Evolutionary conservation across 2,329 filamentous ascomycete species (phyloP), one percentile per base, ranked within the genome.

Genomic region (Botrytis deweyae): DNA sequence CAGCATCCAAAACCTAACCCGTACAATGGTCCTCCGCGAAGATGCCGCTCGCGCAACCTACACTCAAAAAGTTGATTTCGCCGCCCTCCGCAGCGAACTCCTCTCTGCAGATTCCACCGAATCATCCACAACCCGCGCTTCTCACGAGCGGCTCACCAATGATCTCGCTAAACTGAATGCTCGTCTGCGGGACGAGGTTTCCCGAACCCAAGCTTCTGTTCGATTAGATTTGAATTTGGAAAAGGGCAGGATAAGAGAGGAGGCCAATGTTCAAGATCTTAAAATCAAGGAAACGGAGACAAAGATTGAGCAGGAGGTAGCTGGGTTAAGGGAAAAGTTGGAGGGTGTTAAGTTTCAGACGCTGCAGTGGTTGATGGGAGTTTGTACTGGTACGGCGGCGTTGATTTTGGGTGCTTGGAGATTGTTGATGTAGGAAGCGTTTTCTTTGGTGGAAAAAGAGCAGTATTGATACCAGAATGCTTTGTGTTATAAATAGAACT

Each of bases 251-350:
- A 99, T 98, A 78, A 87, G 96, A 76, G 96, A 99, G 84, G 96
- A 99, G 86, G 94, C 95, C 29, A 97, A 97, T 78, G 92, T 93
- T 74, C 96, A 98, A 85, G 96, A 99, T 83, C 90, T 99, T 84
- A 97, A 97, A 86, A 94, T 99, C 80, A 98, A 97, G 86, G 96
- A 99, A 88, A 98, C 96, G 20, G 96, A 99, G 85, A 97, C 95
- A 74, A 91, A 97, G 84, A 98, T 99, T 80, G 96, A 99, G 86
- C 95, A 98, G 84, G 96, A 98, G 86, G 94, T 96, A 72, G 95
- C 95, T 59, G 92, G 92, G 46, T 83, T 99, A 81, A 87, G 94
- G 78, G 96, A 98, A 86, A 92, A 97, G 84, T 87, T 99, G 66
- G 96, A 99, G 85, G 93, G 94, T 78, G 96, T 99, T 83, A 99